Conservation (phyloP, 805 yeast genomes). For the Yarrowia yakushimensis region DNA sequence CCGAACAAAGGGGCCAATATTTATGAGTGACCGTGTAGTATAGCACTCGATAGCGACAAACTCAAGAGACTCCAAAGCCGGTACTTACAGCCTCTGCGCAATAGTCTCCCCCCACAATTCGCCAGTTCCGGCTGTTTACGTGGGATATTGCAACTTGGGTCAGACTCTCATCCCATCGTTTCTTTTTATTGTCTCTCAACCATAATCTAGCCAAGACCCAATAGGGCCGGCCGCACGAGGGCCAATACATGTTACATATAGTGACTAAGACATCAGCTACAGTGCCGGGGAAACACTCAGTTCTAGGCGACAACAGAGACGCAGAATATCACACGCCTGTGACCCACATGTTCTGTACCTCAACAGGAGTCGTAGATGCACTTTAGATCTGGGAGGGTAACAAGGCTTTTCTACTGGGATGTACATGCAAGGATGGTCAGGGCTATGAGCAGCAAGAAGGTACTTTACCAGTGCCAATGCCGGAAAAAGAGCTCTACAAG, state of each 20-base stretch:
- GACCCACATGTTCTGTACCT: no score
- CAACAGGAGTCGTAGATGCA: background rate
- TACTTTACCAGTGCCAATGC: background rate
- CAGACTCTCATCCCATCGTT: background rate
- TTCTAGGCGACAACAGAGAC: background rate
- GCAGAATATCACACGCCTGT: background rate
- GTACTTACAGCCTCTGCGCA: background rate
- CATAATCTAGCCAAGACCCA: slow-evolving; percentile 17
- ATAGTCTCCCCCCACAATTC: no score
- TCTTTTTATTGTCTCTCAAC: background rate
- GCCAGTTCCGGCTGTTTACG: background rate
- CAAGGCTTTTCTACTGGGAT: background rate
- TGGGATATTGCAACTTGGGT: background rate
- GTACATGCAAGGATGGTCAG: slow-evolving; percentile 19
- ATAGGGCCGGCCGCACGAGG: slow-evolving; percentile 16
- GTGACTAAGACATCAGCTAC: background rate
- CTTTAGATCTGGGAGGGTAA: background rate
- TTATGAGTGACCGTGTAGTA: no score
- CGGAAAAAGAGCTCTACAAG: background rate
- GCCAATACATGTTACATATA: background rate
- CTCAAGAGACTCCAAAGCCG: no score
- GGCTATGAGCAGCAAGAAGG: background rate
- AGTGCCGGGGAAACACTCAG: background rate
- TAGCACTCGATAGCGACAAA: no score
- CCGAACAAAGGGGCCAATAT: background rate